phyloP scores from a whole-genome alignment of 1,139 yeast species.

The Yamadazyma diospyri region DNA sequence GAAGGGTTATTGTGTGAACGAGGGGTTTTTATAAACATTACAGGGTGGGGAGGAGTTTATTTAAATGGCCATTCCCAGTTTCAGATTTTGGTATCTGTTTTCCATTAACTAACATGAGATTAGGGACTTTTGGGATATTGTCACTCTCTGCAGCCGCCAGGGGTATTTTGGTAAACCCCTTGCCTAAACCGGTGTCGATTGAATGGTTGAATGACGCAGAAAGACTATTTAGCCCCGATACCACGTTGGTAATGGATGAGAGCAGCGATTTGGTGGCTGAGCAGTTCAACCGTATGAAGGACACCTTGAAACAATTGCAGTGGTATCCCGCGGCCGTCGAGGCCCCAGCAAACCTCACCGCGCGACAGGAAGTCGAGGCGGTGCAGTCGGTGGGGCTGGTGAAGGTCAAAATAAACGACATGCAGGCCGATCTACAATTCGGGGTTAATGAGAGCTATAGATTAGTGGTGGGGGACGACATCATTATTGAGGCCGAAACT shows the following conservation, averaged over 20 bases:
- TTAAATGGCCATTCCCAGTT: too few relatives aligned
- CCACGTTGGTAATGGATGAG: slow-evolving; percentile 7
- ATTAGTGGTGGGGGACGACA: slow-evolving; percentile 17
- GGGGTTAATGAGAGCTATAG: slow-evolving; percentile 42
- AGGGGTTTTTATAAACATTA: too few relatives aligned
- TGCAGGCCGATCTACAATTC: slow-evolving; percentile 30
- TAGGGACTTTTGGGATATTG: not conserved
- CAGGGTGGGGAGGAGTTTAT: too few relatives aligned
- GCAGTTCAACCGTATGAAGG: slow-evolving; percentile 19
- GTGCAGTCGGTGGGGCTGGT: slow-evolving; percentile 5
- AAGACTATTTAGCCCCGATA: slow-evolving; percentile 9
- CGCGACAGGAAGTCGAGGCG: slow-evolving; percentile 1
- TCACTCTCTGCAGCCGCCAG: not conserved
- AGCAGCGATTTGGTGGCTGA: slow-evolving; percentile 11
- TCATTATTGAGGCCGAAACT: slow-evolving; percentile 31
- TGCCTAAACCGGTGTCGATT: slow-evolving; percentile 13
- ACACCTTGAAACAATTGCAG: slow-evolving; percentile 16
- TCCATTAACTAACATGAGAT: too few relatives aligned
- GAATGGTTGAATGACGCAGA: slow-evolving; percentile 12
- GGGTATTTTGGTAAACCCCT: slow-evolving; percentile 12
- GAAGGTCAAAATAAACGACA: slow-evolving; percentile 20
- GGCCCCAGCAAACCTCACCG: slow-evolving; percentile 6
- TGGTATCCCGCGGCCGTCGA: slow-evolving; percentile 30
- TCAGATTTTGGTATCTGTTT: too few relatives aligned
- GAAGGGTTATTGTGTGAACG: too few relatives aligned